Evolutionary conservation across 352 stramenopile genomes (phyloP), one percentile per base, ranked within the genome.

Genomic region (Globisporangium uncinulatum): DNA sequence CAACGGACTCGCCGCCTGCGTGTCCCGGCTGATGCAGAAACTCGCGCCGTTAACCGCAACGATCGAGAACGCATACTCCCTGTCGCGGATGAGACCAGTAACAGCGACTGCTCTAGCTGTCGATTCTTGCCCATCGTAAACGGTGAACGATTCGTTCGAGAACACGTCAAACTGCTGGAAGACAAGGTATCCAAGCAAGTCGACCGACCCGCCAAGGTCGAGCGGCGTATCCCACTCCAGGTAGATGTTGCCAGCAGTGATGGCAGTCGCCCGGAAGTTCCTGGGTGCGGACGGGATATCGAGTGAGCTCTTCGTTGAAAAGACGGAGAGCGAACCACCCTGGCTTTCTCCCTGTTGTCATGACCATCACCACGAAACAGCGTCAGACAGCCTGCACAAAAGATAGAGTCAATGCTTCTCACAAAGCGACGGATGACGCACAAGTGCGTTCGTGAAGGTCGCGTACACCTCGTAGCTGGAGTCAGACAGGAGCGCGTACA

Each of bases 121-220:
- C 9, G 69, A 82, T 31, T 85, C 63, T 56, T 79, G 69, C 0
- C 75, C 73, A 31, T 88, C 71, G 51, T 88, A 88, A 21, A 85
- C 61, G 2, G 59, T 68, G 19, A 82, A 82, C 17, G 69, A 76
- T 2, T 45, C 48, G 9, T 68, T 58, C 2, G 57, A 51, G 7
- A 20, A 55, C 6, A 63, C 44, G 20, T 64, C 31, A 20, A 65
- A 54, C 3, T 65, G 64, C 46, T 86, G 74, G 45, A 74, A 86
- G 2, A 88, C 64, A 14, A 70, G 70, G 50, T 91, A 87, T 0
- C 73, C 74, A 3, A 86, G 49, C 5, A 81, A 65, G 13, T 74
- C 66, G 10, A 39, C 45, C 1, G 56, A 51, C 2, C 78, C 80
- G 24, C 80, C 78, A 7, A 83, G 69, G 44, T 91, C 76, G 17